Conservation (phyloP, 495 filamentous ascomycete genomes). For the Podospora anserina region DNA sequence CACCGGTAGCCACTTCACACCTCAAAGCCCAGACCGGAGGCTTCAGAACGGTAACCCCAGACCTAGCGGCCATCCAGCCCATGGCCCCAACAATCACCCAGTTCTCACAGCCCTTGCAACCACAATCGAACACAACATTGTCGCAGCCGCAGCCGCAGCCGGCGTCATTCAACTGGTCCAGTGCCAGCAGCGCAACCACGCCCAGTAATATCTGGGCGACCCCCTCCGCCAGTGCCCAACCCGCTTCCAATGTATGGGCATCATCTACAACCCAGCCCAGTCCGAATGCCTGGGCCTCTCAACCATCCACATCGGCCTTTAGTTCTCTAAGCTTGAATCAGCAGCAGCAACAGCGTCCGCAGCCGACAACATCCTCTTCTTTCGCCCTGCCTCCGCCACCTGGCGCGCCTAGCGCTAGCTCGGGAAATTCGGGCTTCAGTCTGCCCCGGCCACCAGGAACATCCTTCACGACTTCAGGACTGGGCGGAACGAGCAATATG, state of each 20-base stretch:
- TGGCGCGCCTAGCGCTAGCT: slow-evolving; percentile 4
- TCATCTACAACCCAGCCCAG: slow-evolving; percentile 15
- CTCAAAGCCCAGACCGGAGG: slow-evolving; percentile 41
- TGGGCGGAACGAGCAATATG: slow-evolving; percentile 15
- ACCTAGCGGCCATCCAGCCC: slow-evolving; percentile 46
- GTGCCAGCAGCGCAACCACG: background rate
- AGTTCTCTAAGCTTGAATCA: slow-evolving; percentile 37
- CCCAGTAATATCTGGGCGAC: slow-evolving; percentile 38
- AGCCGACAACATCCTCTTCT: slow-evolving; percentile 31
- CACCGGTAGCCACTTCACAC: slow-evolving; percentile 24
- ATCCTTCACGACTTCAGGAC: slow-evolving; percentile 11
- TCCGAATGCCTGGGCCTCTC: background rate
- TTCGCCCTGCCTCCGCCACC: slow-evolving; percentile 52
- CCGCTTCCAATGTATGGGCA: background rate
- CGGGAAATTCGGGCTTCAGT: slow-evolving; percentile 36
- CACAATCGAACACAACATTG: slow-evolving; percentile 12
- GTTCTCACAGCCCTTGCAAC: slow-evolving; percentile 52
- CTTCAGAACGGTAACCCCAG: slow-evolving; percentile 56
- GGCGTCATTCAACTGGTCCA: slow-evolving; percentile 36
- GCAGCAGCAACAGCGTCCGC: slow-evolving; percentile 15
- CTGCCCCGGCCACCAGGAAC: slow-evolving; percentile 40
- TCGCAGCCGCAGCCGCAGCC: slow-evolving; percentile 21
- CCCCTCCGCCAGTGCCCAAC: slow-evolving; percentile 9
- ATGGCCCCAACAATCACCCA: slow-evolving; percentile 53
- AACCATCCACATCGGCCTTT: slow-evolving; percentile 23